Base-by-base conservation (phyloP, 2,329 filamentous ascomycete species). In the Cyclaneusma minus region DNA sequence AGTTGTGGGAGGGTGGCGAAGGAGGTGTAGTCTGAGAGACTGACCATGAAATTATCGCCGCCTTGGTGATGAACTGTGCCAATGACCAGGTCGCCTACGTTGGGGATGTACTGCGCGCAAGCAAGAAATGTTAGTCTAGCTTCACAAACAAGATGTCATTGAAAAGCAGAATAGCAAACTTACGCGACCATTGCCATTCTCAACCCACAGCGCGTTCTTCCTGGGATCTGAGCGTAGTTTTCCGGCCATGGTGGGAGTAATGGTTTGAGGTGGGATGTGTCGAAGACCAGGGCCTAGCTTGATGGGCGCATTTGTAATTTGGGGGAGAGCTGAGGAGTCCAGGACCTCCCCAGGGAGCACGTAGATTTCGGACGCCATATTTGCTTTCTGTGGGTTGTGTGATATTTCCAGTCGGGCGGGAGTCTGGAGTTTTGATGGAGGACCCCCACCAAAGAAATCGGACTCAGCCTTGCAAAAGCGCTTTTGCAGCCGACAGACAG, bases 281-380 rank as follows among this genome's bases (percentile, higher is more conserved):
- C 78, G 77, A 30, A 94, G 63, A 29, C 85, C 85, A 10, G 83
- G 80, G 15, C 85, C 85, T 14, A 94, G 64, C 29, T 80, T 81
- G 35, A 93, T 60, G 20, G 82, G 69, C 34, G 69, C 60, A 39
- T 74, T 81, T 24, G 64, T 62, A 35, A 76, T 64, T 16, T 67
- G 67, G 3, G 82, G 81, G 19, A 92, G 62, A 18, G 66, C 54
- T 14, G 66, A 60, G 1, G 65, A 49, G 31, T 81, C 68, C 23
- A 94, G 64, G 16, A 56, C 46, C 41, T 94, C 84, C 38, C 89
- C 85, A 0, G 89, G 89, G 5, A 95, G 68, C 34, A 94, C 68
- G 35, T 87, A 58, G 24, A 56, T 53, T 15, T 68, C 58, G 17
- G 63, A 54, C 13, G 64, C 51, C 70, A 78, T 78, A n/a, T n/a